Base-by-base conservation (phyloP, 306 rosid species). In the Oemleria cerasiformis region DNA sequence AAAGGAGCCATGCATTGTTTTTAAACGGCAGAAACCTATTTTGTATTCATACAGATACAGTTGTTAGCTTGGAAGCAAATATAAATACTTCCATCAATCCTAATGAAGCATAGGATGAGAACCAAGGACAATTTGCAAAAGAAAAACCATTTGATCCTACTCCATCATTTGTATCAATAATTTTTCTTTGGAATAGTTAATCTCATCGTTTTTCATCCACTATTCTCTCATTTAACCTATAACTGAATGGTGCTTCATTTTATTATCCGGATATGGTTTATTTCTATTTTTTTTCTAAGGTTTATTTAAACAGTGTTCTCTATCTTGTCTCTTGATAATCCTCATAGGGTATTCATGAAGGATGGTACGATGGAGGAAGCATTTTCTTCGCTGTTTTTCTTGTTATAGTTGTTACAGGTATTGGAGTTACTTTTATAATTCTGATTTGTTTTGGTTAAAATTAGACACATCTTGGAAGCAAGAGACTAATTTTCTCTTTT, bases 311-410 rank as follows among this genome's bases (percentile, higher is more conserved):
- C 58, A 53, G 38, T 59, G 65, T 57, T 65, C 71, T 74, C 63
- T 13, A 6, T 23, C 57, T 72, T 72, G 47, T 75, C 21, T 42
- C 63, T 60, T 65, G 72, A 70, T 59, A 73, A 76, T 73, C 69
- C 63, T 73, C 65, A 12, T 67, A 94, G 99, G 99, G 99, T 78
- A 11, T 85, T 60, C 11, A 67, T 9, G 88, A 91, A 82, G 99
- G 99, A 77, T 94, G 97, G 97, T 89, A 87, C 73, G 99, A 94
- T 81, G 96, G 99, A 73, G 97, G 95, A 64, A 91, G 99, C 83
- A 94, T 91, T 81, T 73, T 88, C 68, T 84, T 91, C 67, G 99
- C 99, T 72, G 99, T 94, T 62, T 12, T 85, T 44, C 95, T 94
- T 76, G 99, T 94, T 70, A 88, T 91, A 69, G 73, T 89, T 49